phyloP scores from a whole-genome alignment of 805 yeast genomes.

The Saccharomycopsis sp. region DNA sequence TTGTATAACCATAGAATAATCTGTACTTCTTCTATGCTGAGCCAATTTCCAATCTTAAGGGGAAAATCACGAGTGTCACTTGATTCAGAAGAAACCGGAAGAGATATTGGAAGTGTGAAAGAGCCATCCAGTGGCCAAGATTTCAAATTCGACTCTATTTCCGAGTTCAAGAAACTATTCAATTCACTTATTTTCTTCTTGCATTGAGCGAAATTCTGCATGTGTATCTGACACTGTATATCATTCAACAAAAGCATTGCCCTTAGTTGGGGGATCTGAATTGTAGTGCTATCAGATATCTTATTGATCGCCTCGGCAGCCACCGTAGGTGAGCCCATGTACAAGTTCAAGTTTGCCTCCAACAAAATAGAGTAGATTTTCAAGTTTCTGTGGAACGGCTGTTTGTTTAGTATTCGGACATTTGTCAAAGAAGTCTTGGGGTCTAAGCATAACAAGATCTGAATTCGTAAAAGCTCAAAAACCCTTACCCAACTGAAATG shows the following conservation, averaged over 20 bases:
- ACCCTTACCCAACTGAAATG: conserved; percentile 14
- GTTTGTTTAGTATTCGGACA: conserved; percentile 7
- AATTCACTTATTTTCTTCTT: conserved; percentile 8
- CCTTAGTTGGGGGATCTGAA: conserved; percentile 4
- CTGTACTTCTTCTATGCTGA: conserved; percentile 20
- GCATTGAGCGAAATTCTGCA: conserved; percentile 3
- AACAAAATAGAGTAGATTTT: conserved; percentile 6
- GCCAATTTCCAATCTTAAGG: conserved; percentile 17
- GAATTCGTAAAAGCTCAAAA: conserved; percentile 13
- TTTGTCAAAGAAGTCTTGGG: conserved; percentile 6
- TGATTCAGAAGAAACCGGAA: conserved; percentile 1
- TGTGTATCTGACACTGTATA: conserved; percentile 4
- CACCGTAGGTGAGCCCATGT: conserved; percentile 7
- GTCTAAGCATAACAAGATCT: conserved; percentile 7
- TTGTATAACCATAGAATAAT: conserved; percentile 14
- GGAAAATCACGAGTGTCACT: conserved; percentile 2
- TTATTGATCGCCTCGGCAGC: conserved; percentile 2
- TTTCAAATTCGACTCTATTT: conserved; percentile 8
- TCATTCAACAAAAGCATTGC: conserved; percentile 16
- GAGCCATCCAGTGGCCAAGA: conserved; percentile 17
- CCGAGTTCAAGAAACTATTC: conserved; percentile 9
- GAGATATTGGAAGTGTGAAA: conserved; percentile 8
- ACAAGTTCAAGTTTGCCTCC: conserved; percentile 14
- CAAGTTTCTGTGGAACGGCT: conserved; percentile 2
- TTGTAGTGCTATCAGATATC: not conserved